Evolutionary conservation across 805 yeast genomes (phyloP), one percentile per base, ranked within the genome.

Genomic region (Candida xiaguanensis): DNA sequence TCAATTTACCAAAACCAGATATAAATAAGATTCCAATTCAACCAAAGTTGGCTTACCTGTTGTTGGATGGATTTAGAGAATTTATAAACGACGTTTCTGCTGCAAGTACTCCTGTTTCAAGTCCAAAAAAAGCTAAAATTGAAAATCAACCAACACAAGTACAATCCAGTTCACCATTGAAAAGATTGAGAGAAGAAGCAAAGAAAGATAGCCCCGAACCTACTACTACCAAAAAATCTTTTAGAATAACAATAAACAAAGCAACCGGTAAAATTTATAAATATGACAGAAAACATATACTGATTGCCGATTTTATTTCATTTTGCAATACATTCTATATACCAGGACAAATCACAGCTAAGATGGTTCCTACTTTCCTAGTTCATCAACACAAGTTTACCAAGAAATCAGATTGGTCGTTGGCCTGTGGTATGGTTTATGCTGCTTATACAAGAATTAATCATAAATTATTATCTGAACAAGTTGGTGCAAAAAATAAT

Each of bases 311-410:
- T 31, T 57, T 68, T 37, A 61, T 69, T 22, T 52, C 66, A 3
- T 67, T 81, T 27, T 81, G 86, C 50, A 82, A 82, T 54, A 70
- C 73, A 46, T 83, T 83, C 52, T 77, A 78, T 52, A 62, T 84
- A 17, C 85, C 86, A 0, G 61, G 69, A 15, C 67, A 70, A 0
- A 61, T 74, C 2, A 77, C 86, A 0, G 62, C 66, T 18, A 58
- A 64, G 25, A 65, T 84, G 33, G 43, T 81, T 8, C 71, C 69
- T 29, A 72, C 79, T 1, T 82, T 72, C 47, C 59, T 68, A 28
- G 56, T 65, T 3, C 76, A 77, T 50, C 67, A 72, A 34, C 68
- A 71, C 31, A 76, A 77, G 46, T 72, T 81, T 28, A 45, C 49
- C n/a, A 67, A 64, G 43, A 73, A 73, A 25, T 78, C 75, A 42